Base-by-base conservation (phyloP, 2,329 filamentous ascomycete genomes). In the Colletotrichum sp. region DNA sequence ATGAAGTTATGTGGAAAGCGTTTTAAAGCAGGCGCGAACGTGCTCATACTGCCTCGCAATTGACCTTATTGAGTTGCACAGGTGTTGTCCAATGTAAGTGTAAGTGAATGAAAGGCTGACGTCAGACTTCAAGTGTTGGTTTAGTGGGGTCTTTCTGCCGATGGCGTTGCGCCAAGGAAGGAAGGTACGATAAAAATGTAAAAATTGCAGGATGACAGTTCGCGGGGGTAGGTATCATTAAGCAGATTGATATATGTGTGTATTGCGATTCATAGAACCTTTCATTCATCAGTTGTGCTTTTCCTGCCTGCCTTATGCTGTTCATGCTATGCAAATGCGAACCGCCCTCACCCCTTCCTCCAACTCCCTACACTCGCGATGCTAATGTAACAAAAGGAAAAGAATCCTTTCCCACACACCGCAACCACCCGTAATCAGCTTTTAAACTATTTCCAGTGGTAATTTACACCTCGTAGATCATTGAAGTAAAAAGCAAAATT, bases 21-120 rank as follows among this genome's bases (percentile, higher is more conserved):
- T 32, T n/a, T 13, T 1, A 62, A 32, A 16, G 22, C 34, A 22
- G 13, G 36, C 36, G 36, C 55, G 15, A 48, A 15, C 5, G 34
- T 15, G 18, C 26, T 63, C 68, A 70, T 70, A n/a, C 26, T 64
- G 62, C 18, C 70, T 68, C 5, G 52, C 9, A 7, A 48, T 48
- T 48, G 44, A 48, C 44, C 44, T 22, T 48, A 4, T 48, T 28
- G 44, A 24, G 16, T 13, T 13, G 36, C 28, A 36, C 26, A 10
- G 36, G 32, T 64, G 32, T 64, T 44, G 22, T 18, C 12, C 1
- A 30, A 15, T 12, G 55, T 68, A 67, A 71, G 66, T 65, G 70
- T 60, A 68, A 65, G 44, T 65, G 57, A 16, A 64, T 10, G 5
- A 24, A 12, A 36, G 26, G n/a, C 60, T 75, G 70, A 75, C 70